Base-by-base conservation (phyloP, 805 yeast genomes). In the Cyberlindnera saturnus region DNA sequence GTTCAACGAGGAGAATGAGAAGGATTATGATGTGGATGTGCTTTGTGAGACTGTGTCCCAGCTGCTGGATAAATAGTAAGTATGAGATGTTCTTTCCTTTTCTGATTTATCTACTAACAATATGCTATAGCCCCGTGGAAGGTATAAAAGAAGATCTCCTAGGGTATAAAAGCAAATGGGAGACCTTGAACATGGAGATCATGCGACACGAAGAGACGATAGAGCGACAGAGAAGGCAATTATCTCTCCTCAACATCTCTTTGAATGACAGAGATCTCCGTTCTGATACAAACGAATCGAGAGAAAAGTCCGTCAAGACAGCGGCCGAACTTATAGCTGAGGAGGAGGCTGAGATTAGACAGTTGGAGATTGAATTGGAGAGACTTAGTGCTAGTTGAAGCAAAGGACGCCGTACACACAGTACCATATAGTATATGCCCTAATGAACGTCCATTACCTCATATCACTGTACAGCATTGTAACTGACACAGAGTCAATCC, bases 311-410 rank as follows among this genome's bases (percentile, higher is more conserved):
- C 14, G 17, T 7, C 18, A 40, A 36, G 34, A 39, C 47, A 4
- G 48, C 45, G 3, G 23, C 30, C 11, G 73, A 67, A 32, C 48
- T 70, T 40, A 73, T 79, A 2, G 59, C 50, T 5, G 58, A 58
- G 32, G 82, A 75, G 47, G 76, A 72, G 49, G 61, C 56, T 16
- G 79, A 74, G 50, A 70, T 79, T 8, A 57, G 48, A 36, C 56
- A 55, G 17, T 56, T 79, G 32, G 76, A 77, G 44, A 50, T 46
- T 16, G 63, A 69, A 40, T 49, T 75, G 6, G 56, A 44, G 49
- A 34, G 41, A 19, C 28, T 23, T 23, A 13, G 28, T 10, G 28
- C 28, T 6, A 23, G 11, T 23, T 23, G 28, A 23, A 23, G 9
- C 13, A 23, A 2, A 23, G 6, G 2, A 23, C 10, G 2, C 11